Evolutionary conservation across 768 basidiomycete genomes (phyloP), one percentile per base, ranked within the genome.

Genomic region (Leccinum uliginosum): DNA sequence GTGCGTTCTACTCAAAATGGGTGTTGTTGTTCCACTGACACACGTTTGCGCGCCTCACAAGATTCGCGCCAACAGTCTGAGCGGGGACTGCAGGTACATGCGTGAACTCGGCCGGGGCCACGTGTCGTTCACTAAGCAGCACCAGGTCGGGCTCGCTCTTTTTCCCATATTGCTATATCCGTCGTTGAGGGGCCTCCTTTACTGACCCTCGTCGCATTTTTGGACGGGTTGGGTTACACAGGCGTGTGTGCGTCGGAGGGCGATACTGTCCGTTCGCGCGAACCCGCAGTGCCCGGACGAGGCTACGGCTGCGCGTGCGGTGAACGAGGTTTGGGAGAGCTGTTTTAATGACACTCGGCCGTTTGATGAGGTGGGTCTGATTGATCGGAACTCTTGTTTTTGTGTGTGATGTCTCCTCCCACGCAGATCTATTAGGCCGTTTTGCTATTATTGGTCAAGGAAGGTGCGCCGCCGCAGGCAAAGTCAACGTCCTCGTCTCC

Each of bases 291-390:
- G 95, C 67, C 85, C 86, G 1, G 83, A 87, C 65, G 72, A 77
- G 38, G 89, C 79, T 6, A 76, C 88, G 24, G 96, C 95, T 12
- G 93, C 94, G 70, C 81, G 82, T 56, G 93, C 86, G 1, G 95
- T 98, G 47, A 97, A 98, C 62, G 91, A 97, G 70, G 96, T 96
- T 32, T 99, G 91, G 89, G 93, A 93, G 66, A 93, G 91, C 63
- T 99, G 96, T 71, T 94, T 91, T 73, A 86, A 82, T 35, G 97
- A 98, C 69, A 98, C 95, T 6, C 75, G 96, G 60, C 96, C 97
- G 9, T 99, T 98, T 70, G 97, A 99, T 71, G 95, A 98, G 87
- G 93, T 92, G 64, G 54, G 68, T 59, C 12, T 40, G 1, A 40
- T n/a, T 40, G n/a, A 40, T 19, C 40, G n/a, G 7, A 30, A 9